phyloP scores from a whole-genome alignment of 129 eudicot species.

The Logfia minima region DNA sequence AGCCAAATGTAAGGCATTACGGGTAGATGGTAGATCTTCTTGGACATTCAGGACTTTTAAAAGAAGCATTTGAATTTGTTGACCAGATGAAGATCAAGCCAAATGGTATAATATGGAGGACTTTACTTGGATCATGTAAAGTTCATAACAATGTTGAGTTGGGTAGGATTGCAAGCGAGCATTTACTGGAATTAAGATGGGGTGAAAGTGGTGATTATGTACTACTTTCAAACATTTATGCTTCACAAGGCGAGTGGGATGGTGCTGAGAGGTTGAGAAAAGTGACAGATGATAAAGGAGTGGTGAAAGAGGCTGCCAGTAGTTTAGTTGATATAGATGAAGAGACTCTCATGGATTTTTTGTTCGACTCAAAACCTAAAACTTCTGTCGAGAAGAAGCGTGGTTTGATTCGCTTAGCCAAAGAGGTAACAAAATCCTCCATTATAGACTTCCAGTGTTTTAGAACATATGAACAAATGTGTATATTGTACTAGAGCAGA shows the following conservation, averaged over 20 bases:
- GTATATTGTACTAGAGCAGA: no score
- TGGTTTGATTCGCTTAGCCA: slow-evolving; percentile 19
- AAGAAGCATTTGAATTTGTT: slow-evolving; percentile 63
- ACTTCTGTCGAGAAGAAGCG: slow-evolving; percentile 1
- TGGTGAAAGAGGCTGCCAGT: slow-evolving; percentile 63
- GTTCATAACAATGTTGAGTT: slow-evolving; percentile 63
- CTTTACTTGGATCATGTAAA: slow-evolving; percentile 70
- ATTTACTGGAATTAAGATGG: slow-evolving; percentile 47
- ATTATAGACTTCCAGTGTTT: background rate
- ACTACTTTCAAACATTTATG: slow-evolving; percentile 66
- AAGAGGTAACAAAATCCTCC: background rate
- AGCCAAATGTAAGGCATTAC: slow-evolving; percentile 62
- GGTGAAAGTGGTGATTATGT: slow-evolving; percentile 80
- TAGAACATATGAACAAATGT: background rate
- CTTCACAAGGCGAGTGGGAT: slow-evolving; percentile 67
- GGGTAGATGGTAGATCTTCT: slow-evolving; percentile 88
- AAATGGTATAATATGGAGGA: slow-evolving; percentile 73
- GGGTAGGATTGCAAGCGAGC: slow-evolving; percentile 54
- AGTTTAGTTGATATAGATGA: slow-evolving; percentile 53
- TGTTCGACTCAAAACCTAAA: slow-evolving; percentile 38
- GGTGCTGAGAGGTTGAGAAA: slow-evolving; percentile 63
- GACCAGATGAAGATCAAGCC: slow-evolving; percentile 58
- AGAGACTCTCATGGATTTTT: slow-evolving; percentile 36
- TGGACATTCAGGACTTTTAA: slow-evolving; percentile 68
- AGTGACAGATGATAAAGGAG: slow-evolving; percentile 73